phyloP scores from a whole-genome alignment of 257 asterid genomes.

The Nicotiana benthamiana region DNA sequence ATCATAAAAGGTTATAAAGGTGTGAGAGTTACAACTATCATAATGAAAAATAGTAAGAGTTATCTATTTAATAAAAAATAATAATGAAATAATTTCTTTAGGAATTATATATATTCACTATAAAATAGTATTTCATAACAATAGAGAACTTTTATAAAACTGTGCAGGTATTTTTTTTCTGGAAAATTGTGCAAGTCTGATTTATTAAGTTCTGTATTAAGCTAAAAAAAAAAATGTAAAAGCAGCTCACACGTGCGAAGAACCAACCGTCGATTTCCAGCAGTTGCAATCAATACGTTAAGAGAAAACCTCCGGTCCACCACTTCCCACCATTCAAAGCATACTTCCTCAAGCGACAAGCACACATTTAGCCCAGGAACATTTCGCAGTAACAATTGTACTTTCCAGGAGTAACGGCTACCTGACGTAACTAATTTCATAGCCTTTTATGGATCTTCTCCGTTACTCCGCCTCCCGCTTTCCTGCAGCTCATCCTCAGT shows the following conservation, averaged over 20 bases:
- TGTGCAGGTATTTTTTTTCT: too few relatives aligned
- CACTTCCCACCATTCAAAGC: not conserved
- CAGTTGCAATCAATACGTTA: not conserved
- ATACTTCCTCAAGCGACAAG: not conserved
- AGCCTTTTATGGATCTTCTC: constrained; percentile 46
- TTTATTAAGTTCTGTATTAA: too few relatives aligned
- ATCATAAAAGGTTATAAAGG: too few relatives aligned
- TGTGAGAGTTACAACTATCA: too few relatives aligned
- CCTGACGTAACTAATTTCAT: not conserved
- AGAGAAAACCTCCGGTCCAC: not conserved
- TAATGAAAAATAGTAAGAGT: too few relatives aligned
- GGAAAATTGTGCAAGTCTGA: too few relatives aligned
- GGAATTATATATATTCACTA: too few relatives aligned
- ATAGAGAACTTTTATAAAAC: too few relatives aligned
- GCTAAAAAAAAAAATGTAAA: not conserved
- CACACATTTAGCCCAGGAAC: not conserved
- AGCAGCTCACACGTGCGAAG: not conserved
- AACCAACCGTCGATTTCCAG: not conserved
- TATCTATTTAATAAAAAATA: too few relatives aligned
- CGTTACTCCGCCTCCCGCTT: constrained; percentile 42
- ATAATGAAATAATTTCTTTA: too few relatives aligned
- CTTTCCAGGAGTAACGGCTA: not conserved
- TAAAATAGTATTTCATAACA: too few relatives aligned
- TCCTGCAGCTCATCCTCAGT: constrained; percentile 23
- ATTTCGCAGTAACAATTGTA: not conserved